These are phyloP conservation scores for Populus ilicifolia DNA, from an alignment of 345 rosid species.

Conservation along the genomic window DNA sequence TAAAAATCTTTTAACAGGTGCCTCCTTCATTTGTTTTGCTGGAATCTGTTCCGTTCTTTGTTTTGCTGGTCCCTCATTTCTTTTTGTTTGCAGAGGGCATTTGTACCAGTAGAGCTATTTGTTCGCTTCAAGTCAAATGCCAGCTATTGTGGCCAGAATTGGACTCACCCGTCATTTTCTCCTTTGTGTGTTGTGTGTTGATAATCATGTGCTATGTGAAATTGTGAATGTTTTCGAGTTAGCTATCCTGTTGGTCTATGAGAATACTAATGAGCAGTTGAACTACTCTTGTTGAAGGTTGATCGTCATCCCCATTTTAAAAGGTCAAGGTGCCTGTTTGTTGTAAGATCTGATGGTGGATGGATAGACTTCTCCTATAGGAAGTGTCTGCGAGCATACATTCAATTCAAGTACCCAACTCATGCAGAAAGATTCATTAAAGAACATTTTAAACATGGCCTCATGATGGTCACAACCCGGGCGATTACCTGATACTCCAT, in stretches of 20 bases:
- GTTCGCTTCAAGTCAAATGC: neutral
- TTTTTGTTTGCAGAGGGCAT: neutral
- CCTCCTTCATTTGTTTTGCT: constrained; percentile 1
- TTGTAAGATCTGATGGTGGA: constrained; percentile 86
- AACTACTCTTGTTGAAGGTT: constrained; percentile 45
- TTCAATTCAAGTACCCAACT: constrained; percentile 62
- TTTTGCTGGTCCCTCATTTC: neutral
- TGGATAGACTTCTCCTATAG: constrained; percentile 97
- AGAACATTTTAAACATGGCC: constrained; percentile 66
- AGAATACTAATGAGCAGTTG: constrained; percentile 14
- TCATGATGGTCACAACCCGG: constrained; percentile 20
- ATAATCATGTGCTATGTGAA: neutral
- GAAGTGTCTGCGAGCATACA: constrained; percentile 78
- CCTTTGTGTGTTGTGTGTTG: neutral
- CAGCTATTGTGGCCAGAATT: neutral
- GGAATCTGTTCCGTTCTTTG: neutral
- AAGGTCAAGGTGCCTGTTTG: constrained; percentile 74
- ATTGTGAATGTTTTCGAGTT: neutral
- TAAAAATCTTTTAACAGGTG: neutral
- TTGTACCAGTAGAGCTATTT: neutral
- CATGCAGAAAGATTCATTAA: constrained; percentile 75
- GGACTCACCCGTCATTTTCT: neutral
- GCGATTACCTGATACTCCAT: constrained; percentile 2
- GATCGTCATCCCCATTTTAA: constrained; percentile 86
- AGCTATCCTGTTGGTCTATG: constrained; percentile 3